Evolutionary conservation across 1,284 basidiomycete species (phyloP).

Genomic region (Cryptococcus wingfieldii): DNA sequence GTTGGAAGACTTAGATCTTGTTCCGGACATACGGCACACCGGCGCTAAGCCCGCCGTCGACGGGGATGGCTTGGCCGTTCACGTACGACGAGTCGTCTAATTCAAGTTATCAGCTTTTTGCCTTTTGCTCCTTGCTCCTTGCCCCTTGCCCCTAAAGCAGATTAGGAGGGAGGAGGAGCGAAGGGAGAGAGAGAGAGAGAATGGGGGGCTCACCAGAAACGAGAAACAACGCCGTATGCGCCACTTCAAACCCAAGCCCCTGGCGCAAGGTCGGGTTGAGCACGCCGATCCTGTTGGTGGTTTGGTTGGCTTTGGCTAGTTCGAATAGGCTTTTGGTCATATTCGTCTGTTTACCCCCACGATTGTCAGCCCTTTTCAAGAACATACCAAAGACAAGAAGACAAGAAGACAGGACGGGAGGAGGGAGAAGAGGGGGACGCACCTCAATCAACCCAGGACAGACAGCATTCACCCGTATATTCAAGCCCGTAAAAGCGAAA

Average conservation of each 20-base stretch:
- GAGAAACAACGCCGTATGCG: constrained; percentile 76
- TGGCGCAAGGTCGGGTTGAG: constrained; percentile 78
- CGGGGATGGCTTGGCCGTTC: constrained; percentile 81
- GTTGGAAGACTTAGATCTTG: background rate
- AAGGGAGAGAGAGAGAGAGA: background rate
- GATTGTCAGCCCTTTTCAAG: too few relatives aligned
- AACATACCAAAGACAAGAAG: too few relatives aligned
- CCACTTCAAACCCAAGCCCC: constrained; percentile 64
- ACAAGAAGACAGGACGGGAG: too few relatives aligned
- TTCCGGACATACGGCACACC: constrained; percentile 57
- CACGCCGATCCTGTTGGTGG: constrained; percentile 70
- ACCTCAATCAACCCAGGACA: constrained; percentile 83
- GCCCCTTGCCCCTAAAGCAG: too few relatives aligned
- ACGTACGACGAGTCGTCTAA: constrained; percentile 85
- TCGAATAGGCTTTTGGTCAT: constrained; percentile 68
- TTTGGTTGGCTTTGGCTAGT: constrained; percentile 69
- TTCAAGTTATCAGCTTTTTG: too few relatives aligned
- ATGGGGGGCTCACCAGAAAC: constrained; percentile 63
- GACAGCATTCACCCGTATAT: constrained; percentile 83
- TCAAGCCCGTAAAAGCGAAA: constrained; percentile 74
- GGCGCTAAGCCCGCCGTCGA: constrained; percentile 77
- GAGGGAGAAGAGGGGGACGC: background rate
- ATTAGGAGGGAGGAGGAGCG: too few relatives aligned
- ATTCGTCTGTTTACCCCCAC: constrained; percentile 3
- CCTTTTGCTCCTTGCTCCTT: too few relatives aligned